phyloP scores from a whole-genome alignment of 2,329 filamentous ascomycete genomes.

The Botryotinia convoluta region DNA sequence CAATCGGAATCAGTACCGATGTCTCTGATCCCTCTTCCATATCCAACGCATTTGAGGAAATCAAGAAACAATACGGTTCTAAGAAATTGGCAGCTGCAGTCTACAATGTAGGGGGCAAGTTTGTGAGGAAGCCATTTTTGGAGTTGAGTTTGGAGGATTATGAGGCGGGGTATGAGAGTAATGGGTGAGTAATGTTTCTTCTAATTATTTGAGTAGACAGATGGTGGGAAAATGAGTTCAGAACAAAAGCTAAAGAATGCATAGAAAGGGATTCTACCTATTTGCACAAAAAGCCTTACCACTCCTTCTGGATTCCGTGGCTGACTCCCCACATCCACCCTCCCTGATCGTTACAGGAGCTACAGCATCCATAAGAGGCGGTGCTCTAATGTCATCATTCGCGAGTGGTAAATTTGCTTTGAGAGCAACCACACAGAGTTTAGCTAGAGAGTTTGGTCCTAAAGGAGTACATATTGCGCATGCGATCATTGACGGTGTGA shows the following conservation, averaged over 20 bases:
- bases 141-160: slow-evolving; percentile 53
- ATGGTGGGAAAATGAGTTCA: neutral
- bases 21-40: slow-evolving; percentile 53
- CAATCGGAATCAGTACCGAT: slow-evolving; percentile 68
- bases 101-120: slow-evolving; percentile 62
- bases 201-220: neutral
- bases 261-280: slow-evolving; percentile 60
- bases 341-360: slow-evolving; percentile 84
- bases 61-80: slow-evolving; percentile 51
- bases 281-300: slow-evolving; percentile 74
- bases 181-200: slow-evolving; percentile 45
- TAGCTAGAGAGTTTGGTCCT: slow-evolving; percentile 81
- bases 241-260: slow-evolving; percentile 4
- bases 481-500: slow-evolving; percentile 79
- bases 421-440: slow-evolving; percentile 68
- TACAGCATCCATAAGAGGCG: slow-evolving; percentile 74
- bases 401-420: slow-evolving; percentile 78
- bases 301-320: slow-evolving; percentile 61
- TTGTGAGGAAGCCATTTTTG: slow-evolving; percentile 55
- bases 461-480: slow-evolving; percentile 81
- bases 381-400: slow-evolving; percentile 67
- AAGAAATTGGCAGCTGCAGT: slow-evolving; percentile 61
- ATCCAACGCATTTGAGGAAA: slow-evolving; percentile 58
- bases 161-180: slow-evolving; percentile 45
- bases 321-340: slow-evolving; percentile 60